phyloP scores from a whole-genome alignment of 495 filamentous ascomycete species.

The Penicillium salamii region DNA sequence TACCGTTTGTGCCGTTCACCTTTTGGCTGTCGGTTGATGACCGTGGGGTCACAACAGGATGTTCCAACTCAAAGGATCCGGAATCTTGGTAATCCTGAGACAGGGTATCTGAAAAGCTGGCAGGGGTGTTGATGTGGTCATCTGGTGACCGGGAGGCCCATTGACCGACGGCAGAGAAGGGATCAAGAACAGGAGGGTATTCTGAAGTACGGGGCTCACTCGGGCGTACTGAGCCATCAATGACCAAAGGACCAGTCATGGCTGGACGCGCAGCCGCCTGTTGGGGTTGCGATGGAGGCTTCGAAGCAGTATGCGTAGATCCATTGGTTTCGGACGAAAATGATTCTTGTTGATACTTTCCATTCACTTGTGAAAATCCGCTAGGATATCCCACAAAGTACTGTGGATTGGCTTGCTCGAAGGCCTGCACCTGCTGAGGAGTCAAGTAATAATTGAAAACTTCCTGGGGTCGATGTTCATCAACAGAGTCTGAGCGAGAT shows the following conservation, averaged over 20 bases:
- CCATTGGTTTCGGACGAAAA: constrained; percentile 27
- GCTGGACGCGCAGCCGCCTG: constrained; percentile 23
- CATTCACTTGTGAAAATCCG: constrained; percentile 44
- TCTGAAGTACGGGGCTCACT: constrained; percentile 28
- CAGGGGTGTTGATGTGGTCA: constrained; percentile 40
- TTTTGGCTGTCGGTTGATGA: constrained; percentile 22
- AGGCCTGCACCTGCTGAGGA: constrained; percentile 51
- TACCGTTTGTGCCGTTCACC: constrained; percentile 17
- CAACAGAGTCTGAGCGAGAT: constrained; percentile 39
- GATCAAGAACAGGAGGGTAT: constrained; percentile 29
- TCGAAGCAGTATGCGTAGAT: constrained; percentile 21
- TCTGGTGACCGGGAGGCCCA: constrained; percentile 44
- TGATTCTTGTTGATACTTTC: constrained; percentile 38
- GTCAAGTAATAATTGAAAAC: constrained; percentile 66
- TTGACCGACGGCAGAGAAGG: constrained; percentile 30
- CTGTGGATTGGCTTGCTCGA: constrained; percentile 47
- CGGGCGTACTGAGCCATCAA: constrained; percentile 43
- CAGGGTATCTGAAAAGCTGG: constrained; percentile 42
- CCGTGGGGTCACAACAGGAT: constrained; percentile 23
- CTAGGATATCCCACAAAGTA: constrained; percentile 48
- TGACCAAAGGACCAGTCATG: constrained; percentile 36
- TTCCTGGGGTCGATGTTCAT: constrained; percentile 52
- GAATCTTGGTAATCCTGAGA: constrained; percentile 41
- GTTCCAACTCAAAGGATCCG: constrained; percentile 38
- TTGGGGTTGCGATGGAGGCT: constrained; percentile 21